Percentiles rank a stretch among this genome's conserved stretches.
Evolutionary conservation across 352 stramenopile genomes (phyloP).

Genomic region (Phytophthora cryptogea): DNA sequence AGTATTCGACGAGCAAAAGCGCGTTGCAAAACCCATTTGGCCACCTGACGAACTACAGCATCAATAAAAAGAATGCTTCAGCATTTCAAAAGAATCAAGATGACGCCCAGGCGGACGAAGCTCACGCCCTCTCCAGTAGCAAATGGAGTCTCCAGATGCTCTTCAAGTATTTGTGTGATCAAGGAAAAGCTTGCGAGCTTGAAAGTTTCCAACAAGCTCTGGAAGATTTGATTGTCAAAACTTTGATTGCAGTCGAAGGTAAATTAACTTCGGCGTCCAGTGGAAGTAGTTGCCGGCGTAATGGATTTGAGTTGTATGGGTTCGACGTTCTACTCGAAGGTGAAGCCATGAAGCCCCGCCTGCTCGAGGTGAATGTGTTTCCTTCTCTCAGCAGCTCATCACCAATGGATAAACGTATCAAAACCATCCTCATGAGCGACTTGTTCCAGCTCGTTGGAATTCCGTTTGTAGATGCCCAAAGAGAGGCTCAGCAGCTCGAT

Average conservation of each 20-base stretch:
- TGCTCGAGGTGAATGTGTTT: slow-evolving; percentile 93
- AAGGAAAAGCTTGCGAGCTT: slow-evolving; percentile 48
- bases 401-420: slow-evolving; percentile 89
- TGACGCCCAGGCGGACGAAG: slow-evolving; percentile 44
- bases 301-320: slow-evolving; percentile 89
- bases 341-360: slow-evolving; percentile 69
- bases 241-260: slow-evolving; percentile 83
- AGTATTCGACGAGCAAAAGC: slow-evolving; percentile 67
- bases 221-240: slow-evolving; percentile 89
- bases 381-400: slow-evolving; percentile 87
- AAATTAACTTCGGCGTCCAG: slow-evolving; percentile 58
- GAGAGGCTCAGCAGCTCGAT: slow-evolving; percentile 40
- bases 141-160: slow-evolving; percentile 85
- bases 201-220: slow-evolving; percentile 48
- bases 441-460: slow-evolving; percentile 82
- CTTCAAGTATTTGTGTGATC: slow-evolving; percentile 49
- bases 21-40: slow-evolving; percentile 83
- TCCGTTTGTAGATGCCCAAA: slow-evolving; percentile 49
- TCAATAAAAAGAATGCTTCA: slow-evolving; percentile 90
- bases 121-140: slow-evolving; percentile 50
- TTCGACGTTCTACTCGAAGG: slow-evolving; percentile 89
- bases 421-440: slow-evolving; percentile 88
- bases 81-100: slow-evolving; percentile 78
- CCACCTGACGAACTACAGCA: slow-evolving; percentile 93
- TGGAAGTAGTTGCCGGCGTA: slow-evolving; percentile 19